Percentiles rank a stretch among this genome's conserved stretches.
phyloP scores from a whole-genome alignment of 2,329 filamentous ascomycete species.

The Epicoccum sorghinum region DNA sequence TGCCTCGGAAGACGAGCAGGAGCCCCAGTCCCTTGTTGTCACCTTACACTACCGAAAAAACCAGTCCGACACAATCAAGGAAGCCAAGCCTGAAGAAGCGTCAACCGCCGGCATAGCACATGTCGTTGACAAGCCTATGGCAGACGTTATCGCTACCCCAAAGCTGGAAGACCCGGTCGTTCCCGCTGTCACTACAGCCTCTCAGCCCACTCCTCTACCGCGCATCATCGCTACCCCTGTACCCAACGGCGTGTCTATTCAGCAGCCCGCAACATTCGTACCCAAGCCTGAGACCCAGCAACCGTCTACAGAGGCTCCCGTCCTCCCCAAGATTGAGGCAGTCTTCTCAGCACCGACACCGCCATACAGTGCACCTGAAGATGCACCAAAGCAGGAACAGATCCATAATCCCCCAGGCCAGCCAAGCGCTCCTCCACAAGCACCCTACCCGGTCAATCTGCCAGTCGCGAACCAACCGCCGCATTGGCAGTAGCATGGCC shows the following conservation, averaged over 20 bases:
- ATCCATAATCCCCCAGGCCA: neutral
- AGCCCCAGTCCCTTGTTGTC: slow-evolving; percentile 69
- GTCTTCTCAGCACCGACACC: slow-evolving; percentile 31
- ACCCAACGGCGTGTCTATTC: slow-evolving; percentile 16
- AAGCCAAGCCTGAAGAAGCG: neutral
- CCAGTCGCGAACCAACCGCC: slow-evolving; percentile 12
- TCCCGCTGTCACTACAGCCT: neutral
- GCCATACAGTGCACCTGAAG: slow-evolving; percentile 29
- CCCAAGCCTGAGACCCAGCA: slow-evolving; percentile 12
- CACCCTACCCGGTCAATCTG: neutral
- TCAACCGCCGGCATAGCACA: neutral
- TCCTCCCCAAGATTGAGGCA: slow-evolving; percentile 17
- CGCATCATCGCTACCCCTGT: neutral
- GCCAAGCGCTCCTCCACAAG: neutral
- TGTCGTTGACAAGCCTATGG: neutral
- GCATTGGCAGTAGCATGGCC: slow-evolving; percentile 26
- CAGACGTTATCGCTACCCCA: neutral
- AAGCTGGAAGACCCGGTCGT: neutral
- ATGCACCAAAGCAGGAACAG: slow-evolving; percentile 8
- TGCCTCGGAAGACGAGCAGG: neutral
- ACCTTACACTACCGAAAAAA: slow-evolving; percentile 60
- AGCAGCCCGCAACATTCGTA: neutral
- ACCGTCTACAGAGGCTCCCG: slow-evolving; percentile 3
- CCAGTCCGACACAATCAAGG: neutral
- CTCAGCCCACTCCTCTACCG: slow-evolving; percentile 1